phyloP scores from a whole-genome alignment of 2,329 filamentous ascomycete species.

The Aureobasidium namibiae region DNA sequence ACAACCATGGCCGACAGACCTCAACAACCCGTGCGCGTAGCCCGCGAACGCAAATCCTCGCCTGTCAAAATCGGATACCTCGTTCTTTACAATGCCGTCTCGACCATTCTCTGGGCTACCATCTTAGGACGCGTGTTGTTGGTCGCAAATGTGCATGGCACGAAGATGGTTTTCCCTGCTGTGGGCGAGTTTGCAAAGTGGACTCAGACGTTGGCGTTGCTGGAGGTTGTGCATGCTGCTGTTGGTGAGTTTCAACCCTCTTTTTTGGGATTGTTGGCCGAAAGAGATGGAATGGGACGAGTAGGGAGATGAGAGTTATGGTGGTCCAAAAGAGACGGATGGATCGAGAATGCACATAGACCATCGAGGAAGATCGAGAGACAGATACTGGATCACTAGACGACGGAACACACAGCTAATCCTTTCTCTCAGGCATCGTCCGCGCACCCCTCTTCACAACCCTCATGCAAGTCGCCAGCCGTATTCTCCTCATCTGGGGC shows the following conservation, averaged over 20 bases:
- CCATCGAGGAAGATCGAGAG: not conserved
- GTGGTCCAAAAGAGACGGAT: not conserved
- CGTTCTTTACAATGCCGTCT: conserved; percentile 74
- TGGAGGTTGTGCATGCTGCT: conserved; percentile 78
- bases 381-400: not conserved
- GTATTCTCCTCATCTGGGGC: conserved; percentile 82
- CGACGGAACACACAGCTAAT: not conserved
- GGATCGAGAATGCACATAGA: not conserved
- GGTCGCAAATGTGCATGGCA: conserved; percentile 35
- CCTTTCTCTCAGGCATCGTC: conserved; percentile 57
- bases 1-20: conserved; percentile 11
- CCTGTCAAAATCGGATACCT: conserved; percentile 51
- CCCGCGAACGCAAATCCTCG: conserved; percentile 1
- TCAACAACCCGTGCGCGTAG: not conserved
- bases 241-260: conserved; percentile 47
- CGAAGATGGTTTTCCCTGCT: conserved; percentile 51
- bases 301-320: too few relatives aligned
- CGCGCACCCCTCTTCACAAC: conserved; percentile 80
- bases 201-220: conserved; percentile 73
- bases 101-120: conserved; percentile 66
- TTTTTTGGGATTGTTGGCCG: not conserved
- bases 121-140: conserved; percentile 63
- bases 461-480: conserved; percentile 78
- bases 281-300: not conserved
- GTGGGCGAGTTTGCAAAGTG: conserved; percentile 62